These are phyloP conservation scores for Escovopsis sp. DNA, from an alignment of 2,329 filamentous ascomycete species.

Conservation along the genomic window DNA sequence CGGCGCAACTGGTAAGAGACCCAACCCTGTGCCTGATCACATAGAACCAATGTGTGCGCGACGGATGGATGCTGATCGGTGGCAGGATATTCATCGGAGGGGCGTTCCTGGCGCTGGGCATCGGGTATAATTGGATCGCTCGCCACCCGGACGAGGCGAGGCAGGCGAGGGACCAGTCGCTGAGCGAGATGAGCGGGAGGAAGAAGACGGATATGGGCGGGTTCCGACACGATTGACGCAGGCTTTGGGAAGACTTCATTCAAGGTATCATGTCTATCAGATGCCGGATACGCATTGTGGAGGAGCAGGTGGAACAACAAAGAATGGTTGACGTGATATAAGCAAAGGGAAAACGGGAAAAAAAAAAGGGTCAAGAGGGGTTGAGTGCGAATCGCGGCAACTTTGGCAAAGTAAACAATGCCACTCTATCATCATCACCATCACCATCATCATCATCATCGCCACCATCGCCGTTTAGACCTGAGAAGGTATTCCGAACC, in stretches of 20 bases:
- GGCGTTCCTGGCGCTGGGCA: slow-evolving; percentile 12
- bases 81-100: slow-evolving; percentile 17
- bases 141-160: slow-evolving; percentile 8
- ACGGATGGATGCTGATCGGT: background rate
- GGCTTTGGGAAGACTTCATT: background rate
- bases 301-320: too few species aligned
- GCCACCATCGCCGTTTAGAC: slow-evolving; percentile 1
- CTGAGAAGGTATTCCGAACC: too few species aligned
- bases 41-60: background rate
- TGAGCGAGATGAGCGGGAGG: slow-evolving; percentile 17
- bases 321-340: too few species aligned
- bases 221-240: slow-evolving; percentile 15
- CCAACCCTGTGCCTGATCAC: background rate
- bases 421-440: background rate
- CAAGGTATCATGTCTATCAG: too few species aligned
- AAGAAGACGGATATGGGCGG: slow-evolving; percentile 15
- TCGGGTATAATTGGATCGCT: slow-evolving; percentile 15
- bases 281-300: too few species aligned
- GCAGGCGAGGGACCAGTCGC: slow-evolving; percentile 7
- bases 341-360: too few species aligned
- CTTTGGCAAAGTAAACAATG: too few species aligned
- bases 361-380: too few species aligned
- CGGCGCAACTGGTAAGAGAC: slow-evolving; percentile 16
- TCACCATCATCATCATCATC: background rate
- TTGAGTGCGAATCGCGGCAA: too few species aligned